Evolutionary conservation across 176 grass and related monocot species (phyloP).

Genomic region (Bothriochloa decipiens): DNA sequence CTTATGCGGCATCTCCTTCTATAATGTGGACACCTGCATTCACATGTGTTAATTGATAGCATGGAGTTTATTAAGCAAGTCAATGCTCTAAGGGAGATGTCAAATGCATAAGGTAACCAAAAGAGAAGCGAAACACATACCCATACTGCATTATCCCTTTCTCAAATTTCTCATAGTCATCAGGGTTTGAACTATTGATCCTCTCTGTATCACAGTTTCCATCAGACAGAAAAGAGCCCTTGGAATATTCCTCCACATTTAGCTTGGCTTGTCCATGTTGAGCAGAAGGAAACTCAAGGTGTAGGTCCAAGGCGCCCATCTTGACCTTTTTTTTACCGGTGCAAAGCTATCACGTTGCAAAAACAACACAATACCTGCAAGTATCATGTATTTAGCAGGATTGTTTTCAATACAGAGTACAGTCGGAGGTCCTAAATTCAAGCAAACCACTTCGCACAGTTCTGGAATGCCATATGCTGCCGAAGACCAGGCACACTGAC

Average conservation of each 20-base stretch:
- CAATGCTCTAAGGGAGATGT: background rate
- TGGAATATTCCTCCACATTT: constrained; percentile 34
- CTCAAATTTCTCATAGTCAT: constrained; percentile 46
- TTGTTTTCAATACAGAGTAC: constrained; percentile 55
- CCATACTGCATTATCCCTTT: constrained; percentile 83
- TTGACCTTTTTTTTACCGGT: constrained; percentile 32
- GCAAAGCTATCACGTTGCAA: constrained; percentile 43
- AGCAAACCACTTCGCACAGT: constrained; percentile 46
- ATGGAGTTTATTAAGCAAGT: background rate
- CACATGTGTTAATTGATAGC: background rate
- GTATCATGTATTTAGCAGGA: constrained; percentile 66
- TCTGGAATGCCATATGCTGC: constrained; percentile 51
- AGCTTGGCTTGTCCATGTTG: constrained; percentile 46
- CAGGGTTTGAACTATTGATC: constrained; percentile 26
- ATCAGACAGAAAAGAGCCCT: constrained; percentile 8
- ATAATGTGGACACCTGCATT: constrained; percentile 80
- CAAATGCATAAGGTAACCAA: background rate
- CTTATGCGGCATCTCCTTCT: constrained; percentile 76
- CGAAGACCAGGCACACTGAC: constrained; percentile 58
- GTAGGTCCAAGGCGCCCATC: constrained; percentile 50
- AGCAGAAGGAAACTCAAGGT: constrained; percentile 31
- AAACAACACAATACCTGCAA: constrained; percentile 90
- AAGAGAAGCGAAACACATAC: constrained; percentile 51
- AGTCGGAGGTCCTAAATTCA: constrained; percentile 48
- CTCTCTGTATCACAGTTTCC: constrained; percentile 37